phyloP scores from a whole-genome alignment of 495 filamentous ascomycete species.

The Neurospora sublineolata region DNA sequence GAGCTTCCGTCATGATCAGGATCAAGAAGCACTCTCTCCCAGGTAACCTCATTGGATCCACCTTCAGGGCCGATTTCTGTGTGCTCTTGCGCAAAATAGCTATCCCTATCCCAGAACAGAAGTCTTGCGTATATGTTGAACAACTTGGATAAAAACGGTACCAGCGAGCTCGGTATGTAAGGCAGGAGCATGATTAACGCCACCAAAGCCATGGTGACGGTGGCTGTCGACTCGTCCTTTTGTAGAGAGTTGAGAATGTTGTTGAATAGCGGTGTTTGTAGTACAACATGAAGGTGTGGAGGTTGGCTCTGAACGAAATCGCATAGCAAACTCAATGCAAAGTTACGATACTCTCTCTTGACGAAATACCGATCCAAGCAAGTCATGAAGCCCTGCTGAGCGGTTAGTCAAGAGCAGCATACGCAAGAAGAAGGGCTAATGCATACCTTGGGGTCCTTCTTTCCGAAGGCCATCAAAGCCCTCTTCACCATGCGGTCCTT shows the following conservation, averaged over 20 bases:
- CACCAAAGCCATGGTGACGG: slow-evolving; percentile 54
- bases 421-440: background rate
- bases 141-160: slow-evolving; percentile 48
- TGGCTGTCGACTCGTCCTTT: slow-evolving; percentile 57
- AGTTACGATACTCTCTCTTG: slow-evolving; percentile 44
- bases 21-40: slow-evolving; percentile 49
- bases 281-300: slow-evolving; percentile 57
- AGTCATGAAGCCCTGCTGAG: slow-evolving; percentile 43
- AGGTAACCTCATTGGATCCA: slow-evolving; percentile 22
- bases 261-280: slow-evolving; percentile 53
- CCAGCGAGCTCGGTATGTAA: slow-evolving; percentile 56
- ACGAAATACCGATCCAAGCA: slow-evolving; percentile 49
- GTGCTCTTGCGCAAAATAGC: slow-evolving; percentile 21
- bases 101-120: slow-evolving; percentile 58
- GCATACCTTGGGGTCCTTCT: slow-evolving; percentile 53
- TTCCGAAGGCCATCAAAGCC: slow-evolving; percentile 47
- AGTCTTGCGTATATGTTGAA: slow-evolving; percentile 67
- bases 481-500: slow-evolving; percentile 42
- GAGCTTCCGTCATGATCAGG: slow-evolving; percentile 46
- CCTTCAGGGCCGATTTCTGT: slow-evolving; percentile 20
- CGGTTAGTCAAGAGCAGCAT: background rate
- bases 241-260: slow-evolving; percentile 58
- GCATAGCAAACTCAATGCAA: slow-evolving; percentile 46
- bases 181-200: slow-evolving; percentile 64
- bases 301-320: slow-evolving; percentile 56